These are phyloP conservation scores for Flaveria sonorensis DNA, from an alignment of 129 eudicot genomes.

Conservation along the genomic window DNA sequence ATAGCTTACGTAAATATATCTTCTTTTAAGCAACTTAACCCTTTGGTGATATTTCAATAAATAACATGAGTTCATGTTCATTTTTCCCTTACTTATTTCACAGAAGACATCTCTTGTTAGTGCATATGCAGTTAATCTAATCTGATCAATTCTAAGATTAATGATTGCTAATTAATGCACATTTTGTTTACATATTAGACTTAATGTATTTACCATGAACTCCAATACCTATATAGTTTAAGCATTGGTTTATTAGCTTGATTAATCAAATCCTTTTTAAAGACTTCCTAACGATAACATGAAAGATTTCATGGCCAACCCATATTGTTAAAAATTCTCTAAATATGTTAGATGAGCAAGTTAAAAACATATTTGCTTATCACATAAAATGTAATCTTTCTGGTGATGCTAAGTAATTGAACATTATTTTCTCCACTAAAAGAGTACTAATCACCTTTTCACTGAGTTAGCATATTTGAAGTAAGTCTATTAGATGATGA, in stretches of 20 bases:
- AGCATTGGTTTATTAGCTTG: not conserved
- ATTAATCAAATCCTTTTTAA: not conserved
- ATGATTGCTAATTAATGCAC: not conserved
- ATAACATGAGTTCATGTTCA: not conserved
- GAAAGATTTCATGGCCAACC: not conserved
- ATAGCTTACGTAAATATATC: not conserved
- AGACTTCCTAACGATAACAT: not conserved
- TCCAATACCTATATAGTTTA: not conserved
- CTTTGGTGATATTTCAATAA: not conserved
- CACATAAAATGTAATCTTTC: slow-evolving; percentile 28
- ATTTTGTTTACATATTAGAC: slow-evolving; percentile 23
- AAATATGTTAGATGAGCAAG: not conserved
- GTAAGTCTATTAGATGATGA: not conserved
- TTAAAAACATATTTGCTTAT: not conserved
- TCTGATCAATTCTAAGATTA: not conserved
- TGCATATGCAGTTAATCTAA: not conserved
- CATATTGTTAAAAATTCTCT: not conserved
- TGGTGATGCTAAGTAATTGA: not conserved
- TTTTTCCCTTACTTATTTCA: not conserved
- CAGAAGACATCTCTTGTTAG: slow-evolving; percentile 5
- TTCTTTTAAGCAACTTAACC: not conserved
- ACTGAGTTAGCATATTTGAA: not conserved
- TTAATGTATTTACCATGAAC: slow-evolving; percentile 8
- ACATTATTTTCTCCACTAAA: not conserved
- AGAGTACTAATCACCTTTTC: too few species aligned